Percentiles rank a stretch among this genome's conserved stretches.
Evolutionary conservation across 805 yeast genomes (phyloP).

Genomic region (Myxozyma neotropica): DNA sequence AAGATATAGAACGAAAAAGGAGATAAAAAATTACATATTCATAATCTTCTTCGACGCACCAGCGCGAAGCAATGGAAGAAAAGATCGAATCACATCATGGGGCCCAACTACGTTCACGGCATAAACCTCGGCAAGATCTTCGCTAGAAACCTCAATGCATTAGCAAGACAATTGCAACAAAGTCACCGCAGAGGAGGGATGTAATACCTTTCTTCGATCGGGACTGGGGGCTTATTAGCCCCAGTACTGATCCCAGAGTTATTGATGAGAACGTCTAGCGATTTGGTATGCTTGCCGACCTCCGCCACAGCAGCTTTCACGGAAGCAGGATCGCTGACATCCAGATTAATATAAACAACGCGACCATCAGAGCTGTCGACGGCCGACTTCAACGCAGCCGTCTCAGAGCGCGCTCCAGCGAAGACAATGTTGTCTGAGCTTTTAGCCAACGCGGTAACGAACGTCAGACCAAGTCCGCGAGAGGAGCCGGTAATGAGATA

Average conservation of each 20-base stretch:
- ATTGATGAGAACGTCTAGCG: not conserved
- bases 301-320: not conserved
- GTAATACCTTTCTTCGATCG: no score
- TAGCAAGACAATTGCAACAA: no score
- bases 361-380: not conserved
- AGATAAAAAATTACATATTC: not conserved
- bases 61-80: not conserved
- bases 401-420: not conserved
- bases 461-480: not conserved
- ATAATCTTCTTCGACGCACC: not conserved
- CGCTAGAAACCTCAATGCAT: no score
- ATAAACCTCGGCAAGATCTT: not conserved
- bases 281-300: not conserved
- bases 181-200: no score
- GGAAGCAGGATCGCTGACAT: not conserved
- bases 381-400: not conserved
- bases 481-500: not conserved
- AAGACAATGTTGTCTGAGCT: not conserved
- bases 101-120: not conserved
- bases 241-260: not conserved
- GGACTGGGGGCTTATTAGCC: not conserved
- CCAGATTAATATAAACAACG: not conserved
- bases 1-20: no score
- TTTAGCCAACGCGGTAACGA: not conserved
- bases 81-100: not conserved